These are phyloP conservation scores for Quercus ilex DNA, from an alignment of 306 rosid species.

Conservation along the genomic window DNA sequence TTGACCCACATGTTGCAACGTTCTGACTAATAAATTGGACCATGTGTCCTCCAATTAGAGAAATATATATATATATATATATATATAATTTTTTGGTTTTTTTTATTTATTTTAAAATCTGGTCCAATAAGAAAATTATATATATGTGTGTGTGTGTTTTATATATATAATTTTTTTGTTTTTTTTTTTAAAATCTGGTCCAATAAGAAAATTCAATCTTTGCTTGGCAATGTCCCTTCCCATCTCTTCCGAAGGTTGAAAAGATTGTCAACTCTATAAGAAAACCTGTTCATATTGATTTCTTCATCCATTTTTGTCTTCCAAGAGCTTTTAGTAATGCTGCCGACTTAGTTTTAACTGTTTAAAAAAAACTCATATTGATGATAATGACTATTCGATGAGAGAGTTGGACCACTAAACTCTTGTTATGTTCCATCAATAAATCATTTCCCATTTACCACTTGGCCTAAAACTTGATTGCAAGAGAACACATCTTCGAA, in stretches of 20 bases:
- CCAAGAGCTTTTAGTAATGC: constrained; percentile 9
- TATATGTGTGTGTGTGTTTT: background rate
- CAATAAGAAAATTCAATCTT: constrained; percentile 11
- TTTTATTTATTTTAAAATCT: background rate
- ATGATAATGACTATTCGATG: constrained; percentile 26
- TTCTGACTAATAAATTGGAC: constrained; percentile 33
- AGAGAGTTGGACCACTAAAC: constrained; percentile 14
- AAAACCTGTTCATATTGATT: constrained; percentile 1
- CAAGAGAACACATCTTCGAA: background rate
- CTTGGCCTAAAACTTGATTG: constrained; percentile 12
- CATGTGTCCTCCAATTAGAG: constrained; percentile 25
- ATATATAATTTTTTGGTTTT: background rate
- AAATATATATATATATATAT: constrained; percentile 8
- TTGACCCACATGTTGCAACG: constrained; percentile 48
- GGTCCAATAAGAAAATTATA: constrained; percentile 6
- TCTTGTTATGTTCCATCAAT: constrained; percentile 5
- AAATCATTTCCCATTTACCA: constrained; percentile 18
- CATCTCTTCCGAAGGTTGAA: constrained; percentile 13
- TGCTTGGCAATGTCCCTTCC: constrained; percentile 23
- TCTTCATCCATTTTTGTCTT: constrained; percentile 12
- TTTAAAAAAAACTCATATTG: background rate
- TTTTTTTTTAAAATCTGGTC: background rate
- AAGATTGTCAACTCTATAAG: constrained; percentile 27
- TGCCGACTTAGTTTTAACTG: constrained; percentile 2
- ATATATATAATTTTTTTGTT: background rate